phyloP scores from a whole-genome alignment of 1,284 basidiomycete species.

The Microbotryum lychnidis-dioicae region DNA sequence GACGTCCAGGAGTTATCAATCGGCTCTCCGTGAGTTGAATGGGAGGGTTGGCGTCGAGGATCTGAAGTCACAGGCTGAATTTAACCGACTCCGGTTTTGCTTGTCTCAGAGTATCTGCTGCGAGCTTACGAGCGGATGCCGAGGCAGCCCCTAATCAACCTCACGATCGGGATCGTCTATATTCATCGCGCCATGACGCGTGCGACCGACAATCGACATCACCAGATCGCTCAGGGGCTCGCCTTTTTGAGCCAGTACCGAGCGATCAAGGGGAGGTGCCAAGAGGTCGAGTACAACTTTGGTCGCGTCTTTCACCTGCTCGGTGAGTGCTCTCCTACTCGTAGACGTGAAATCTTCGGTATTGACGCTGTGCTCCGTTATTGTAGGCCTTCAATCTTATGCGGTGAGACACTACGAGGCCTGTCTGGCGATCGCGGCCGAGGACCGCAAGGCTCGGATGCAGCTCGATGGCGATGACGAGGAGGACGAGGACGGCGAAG shows the following conservation, averaged over 20 bases:
- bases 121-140: constrained; percentile 78
- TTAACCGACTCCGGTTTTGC: background rate
- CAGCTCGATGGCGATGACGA: constrained; percentile 1
- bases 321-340: constrained; percentile 46
- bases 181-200: constrained; percentile 83
- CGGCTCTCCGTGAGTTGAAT: constrained; percentile 66
- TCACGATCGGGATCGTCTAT: constrained; percentile 73
- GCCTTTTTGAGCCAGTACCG: constrained; percentile 74
- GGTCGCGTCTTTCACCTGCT: constrained; percentile 84
- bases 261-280: constrained; percentile 44
- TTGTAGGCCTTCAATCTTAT: constrained; percentile 62
- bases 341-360: background rate
- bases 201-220: constrained; percentile 87
- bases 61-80: background rate
- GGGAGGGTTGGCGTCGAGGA: background rate
- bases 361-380: background rate
- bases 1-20: constrained; percentile 76
- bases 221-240: constrained; percentile 69
- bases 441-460: constrained; percentile 5
- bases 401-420: constrained; percentile 72
- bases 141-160: constrained; percentile 73
- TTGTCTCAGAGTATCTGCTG: constrained; percentile 64
- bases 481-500: background rate
- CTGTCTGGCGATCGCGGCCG: constrained; percentile 7
- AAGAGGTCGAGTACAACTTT: constrained; percentile 82